Conservation (phyloP, 2,329 filamentous ascomycete species). For the Nothomitra cinnamomea region DNA sequence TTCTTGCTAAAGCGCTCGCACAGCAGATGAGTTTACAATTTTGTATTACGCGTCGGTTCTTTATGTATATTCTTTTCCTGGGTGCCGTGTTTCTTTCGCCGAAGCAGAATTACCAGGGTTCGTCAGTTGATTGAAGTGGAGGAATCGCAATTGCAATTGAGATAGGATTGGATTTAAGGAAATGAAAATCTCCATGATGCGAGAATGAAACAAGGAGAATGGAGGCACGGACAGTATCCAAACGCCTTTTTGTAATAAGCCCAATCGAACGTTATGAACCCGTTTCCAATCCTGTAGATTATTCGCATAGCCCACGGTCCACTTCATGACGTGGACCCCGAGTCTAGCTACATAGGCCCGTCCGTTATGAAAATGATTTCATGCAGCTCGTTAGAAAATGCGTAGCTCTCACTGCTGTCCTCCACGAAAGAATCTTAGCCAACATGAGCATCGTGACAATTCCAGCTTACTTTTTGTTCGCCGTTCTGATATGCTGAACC, state of each 20-base stretch:
- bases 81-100: no score
- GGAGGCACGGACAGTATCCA: neutral
- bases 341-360: neutral
- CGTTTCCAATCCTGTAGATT: neutral
- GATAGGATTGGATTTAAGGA: neutral
- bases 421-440: neutral
- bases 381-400: neutral
- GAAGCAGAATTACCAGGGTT: no score
- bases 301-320: neutral
- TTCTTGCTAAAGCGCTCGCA: no score
- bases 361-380: neutral
- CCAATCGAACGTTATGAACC: neutral
- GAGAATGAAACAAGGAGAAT: neutral
- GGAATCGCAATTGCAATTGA: no score
- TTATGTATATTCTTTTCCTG: no score
- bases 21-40: no score
- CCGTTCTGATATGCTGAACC: conserved; percentile 1
- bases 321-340: neutral
- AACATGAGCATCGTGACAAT: neutral
- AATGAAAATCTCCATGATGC: neutral
- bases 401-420: neutral
- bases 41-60: no score
- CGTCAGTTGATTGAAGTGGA: no score
- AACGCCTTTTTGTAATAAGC: neutral
- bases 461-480: conserved; percentile 1